phyloP scores from a whole-genome alignment of 768 basidiomycete species.

The Mycena olivaceomarginata region DNA sequence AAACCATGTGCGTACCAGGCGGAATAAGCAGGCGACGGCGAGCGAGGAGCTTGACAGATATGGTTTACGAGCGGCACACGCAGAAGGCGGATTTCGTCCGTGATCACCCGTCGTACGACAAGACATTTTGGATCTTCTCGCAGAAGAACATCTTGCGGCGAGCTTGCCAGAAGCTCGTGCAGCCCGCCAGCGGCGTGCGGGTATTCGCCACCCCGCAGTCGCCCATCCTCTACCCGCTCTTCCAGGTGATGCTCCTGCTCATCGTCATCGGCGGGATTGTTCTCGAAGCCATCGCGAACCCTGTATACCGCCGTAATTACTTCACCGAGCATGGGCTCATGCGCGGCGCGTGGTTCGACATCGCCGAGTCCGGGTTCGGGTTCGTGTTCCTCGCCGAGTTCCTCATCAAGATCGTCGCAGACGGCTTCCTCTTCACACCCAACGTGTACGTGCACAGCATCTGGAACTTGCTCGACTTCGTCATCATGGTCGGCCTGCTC shows the following conservation, averaged over 20 bases:
- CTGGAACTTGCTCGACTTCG: constrained; percentile 94
- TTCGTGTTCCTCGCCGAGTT: constrained; percentile 87
- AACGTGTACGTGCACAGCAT: constrained; percentile 94
- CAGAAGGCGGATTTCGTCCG: constrained; percentile 92
- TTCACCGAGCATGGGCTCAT: constrained; percentile 74
- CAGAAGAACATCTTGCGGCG: constrained; percentile 85
- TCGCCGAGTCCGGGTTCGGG: constrained; percentile 85
- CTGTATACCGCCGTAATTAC: constrained; percentile 86
- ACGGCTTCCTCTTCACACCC: constrained; percentile 93
- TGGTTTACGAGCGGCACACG: constrained; percentile 80
- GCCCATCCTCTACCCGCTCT: constrained; percentile 78
- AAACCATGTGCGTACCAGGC: constrained; percentile 63
- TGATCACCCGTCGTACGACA: constrained; percentile 93
- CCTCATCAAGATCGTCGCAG: constrained; percentile 92
- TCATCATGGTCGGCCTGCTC: constrained; percentile 87
- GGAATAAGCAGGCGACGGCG: constrained; percentile 65
- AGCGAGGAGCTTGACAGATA: constrained; percentile 76
- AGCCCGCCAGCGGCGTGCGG: constrained; percentile 89
- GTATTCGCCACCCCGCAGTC: constrained; percentile 88
- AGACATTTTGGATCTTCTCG: constrained; percentile 91
- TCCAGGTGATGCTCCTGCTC: constrained; percentile 84
- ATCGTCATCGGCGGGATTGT: constrained; percentile 88
- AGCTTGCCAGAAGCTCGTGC: constrained; percentile 88
- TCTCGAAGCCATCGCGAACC: constrained; percentile 90
- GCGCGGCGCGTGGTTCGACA: constrained; percentile 91